phyloP scores from a whole-genome alignment of 2,329 filamentous ascomycete species.

The Diaporthe batatas region DNA sequence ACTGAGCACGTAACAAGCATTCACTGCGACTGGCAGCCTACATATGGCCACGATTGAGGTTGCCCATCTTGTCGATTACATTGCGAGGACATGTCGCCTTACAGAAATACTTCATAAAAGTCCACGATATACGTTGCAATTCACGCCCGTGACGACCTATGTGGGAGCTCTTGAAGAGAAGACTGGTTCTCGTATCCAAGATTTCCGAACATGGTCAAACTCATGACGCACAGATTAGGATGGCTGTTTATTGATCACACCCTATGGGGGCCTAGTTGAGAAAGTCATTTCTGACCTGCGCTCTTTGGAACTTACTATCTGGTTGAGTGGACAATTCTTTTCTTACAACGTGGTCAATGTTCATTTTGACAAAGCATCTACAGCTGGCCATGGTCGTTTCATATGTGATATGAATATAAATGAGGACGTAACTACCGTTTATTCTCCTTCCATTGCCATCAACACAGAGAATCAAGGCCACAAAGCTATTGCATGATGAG shows the following conservation, averaged over 20 bases:
- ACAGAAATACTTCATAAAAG: too few relatives aligned
- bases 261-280: not conserved
- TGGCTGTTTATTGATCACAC: fast-evolving
- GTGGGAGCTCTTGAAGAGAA: too few relatives aligned
- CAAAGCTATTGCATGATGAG: not conserved
- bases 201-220: too few relatives aligned
- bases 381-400: not conserved
- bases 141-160: too few relatives aligned
- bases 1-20: too few relatives aligned
- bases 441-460: not conserved
- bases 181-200: too few relatives aligned
- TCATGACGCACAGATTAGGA: too few relatives aligned
- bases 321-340: not conserved
- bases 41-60: too few relatives aligned
- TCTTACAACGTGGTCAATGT: not conserved
- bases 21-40: not conserved
- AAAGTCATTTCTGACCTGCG: not conserved
- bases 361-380: not conserved
- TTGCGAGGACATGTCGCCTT: too few relatives aligned
- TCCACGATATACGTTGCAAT: too few relatives aligned
- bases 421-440: not conserved
- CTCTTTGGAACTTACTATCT: not conserved
- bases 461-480: not conserved
- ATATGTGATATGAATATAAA: not conserved
- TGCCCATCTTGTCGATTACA: too few relatives aligned